Conservation (phyloP, 371 early-diverging fungal genomes). For the Apophysomyces sp. region DNA sequence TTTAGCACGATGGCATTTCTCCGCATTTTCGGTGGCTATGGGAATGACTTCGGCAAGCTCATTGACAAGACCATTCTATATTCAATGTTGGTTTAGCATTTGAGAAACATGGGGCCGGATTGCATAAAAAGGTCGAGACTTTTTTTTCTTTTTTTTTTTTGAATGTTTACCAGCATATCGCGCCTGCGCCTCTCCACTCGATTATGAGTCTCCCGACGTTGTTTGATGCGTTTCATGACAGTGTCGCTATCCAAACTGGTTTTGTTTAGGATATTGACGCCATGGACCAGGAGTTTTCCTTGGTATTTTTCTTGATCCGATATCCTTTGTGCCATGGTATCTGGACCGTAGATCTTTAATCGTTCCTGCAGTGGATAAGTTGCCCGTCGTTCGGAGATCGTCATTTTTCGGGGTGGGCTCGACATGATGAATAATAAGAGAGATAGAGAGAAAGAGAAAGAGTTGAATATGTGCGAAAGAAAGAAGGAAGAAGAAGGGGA, state of each 20-base stretch:
- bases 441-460: neutral
- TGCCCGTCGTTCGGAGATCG: slow-evolving; percentile 21
- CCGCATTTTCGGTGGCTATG: slow-evolving; percentile 7
- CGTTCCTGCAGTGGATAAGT: slow-evolving; percentile 22
- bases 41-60: slow-evolving; percentile 22
- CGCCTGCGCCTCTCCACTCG: slow-evolving; percentile 57
- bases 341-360: slow-evolving; percentile 21
- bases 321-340: slow-evolving; percentile 18
- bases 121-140: no score
- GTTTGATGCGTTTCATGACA: slow-evolving; percentile 52
- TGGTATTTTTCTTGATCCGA: slow-evolving; percentile 17
- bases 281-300: slow-evolving; percentile 37
- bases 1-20: slow-evolving; percentile 22
- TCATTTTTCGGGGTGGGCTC: slow-evolving; percentile 6
- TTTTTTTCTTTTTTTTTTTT: no score
- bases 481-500: neutral
- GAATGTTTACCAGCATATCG: slow-evolving; percentile 34
- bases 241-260: slow-evolving; percentile 54
- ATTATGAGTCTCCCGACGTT: slow-evolving; percentile 58
- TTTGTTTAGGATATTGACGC: slow-evolving; percentile 59
- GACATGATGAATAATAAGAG: neutral
- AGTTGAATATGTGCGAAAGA: neutral
- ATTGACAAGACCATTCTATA: slow-evolving; percentile 21
- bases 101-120: neutral
- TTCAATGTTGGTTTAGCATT: neutral